phyloP scores from a whole-genome alignment of 2,329 filamentous ascomycete genomes.

The Fusarium avenaceum region DNA sequence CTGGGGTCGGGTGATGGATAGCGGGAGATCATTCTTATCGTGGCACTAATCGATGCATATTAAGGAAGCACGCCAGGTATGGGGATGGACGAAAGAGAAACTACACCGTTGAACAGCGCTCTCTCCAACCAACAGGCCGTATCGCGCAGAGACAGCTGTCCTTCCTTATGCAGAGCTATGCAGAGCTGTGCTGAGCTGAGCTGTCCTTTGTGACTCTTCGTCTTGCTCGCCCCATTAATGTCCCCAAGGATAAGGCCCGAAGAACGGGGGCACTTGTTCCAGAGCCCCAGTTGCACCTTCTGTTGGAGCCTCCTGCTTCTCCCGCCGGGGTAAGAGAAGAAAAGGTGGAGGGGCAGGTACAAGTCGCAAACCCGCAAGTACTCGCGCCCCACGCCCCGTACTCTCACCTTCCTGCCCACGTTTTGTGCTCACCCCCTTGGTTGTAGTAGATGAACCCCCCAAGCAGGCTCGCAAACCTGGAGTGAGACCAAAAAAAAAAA shows the following conservation, averaged over 20 bases:
- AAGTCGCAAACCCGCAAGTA: slow-evolving; percentile 21
- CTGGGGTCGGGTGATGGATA: slow-evolving; percentile 36
- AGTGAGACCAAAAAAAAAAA: slow-evolving; percentile 5
- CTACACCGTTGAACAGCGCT: slow-evolving; percentile 1
- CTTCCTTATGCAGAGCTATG: slow-evolving; percentile 19
- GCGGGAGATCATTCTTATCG: slow-evolving; percentile 40
- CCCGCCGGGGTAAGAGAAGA: slow-evolving; percentile 45
- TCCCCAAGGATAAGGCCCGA: slow-evolving; percentile 43
- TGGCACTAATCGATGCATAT: slow-evolving; percentile 9
- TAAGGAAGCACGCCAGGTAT: background rate
- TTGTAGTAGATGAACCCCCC: slow-evolving; percentile 19
- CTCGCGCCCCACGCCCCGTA: slow-evolving; percentile 41
- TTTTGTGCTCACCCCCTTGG: slow-evolving; percentile 22
- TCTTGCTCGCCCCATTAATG: slow-evolving; percentile 40
- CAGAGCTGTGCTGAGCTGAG: slow-evolving; percentile 27
- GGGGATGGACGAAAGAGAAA: slow-evolving; percentile 8
- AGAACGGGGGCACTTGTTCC: slow-evolving; percentile 45
- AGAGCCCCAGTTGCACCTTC: slow-evolving; percentile 41
- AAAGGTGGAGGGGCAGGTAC: slow-evolving; percentile 45
- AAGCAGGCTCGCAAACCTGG: slow-evolving; percentile 9
- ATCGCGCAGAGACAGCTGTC: slow-evolving; percentile 30
- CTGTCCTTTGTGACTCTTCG: slow-evolving; percentile 37
- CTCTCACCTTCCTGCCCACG: slow-evolving; percentile 9
- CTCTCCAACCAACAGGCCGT: slow-evolving; percentile 2
- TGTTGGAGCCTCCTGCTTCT: slow-evolving; percentile 50